A percentile compares a stretch with the other conserved stretches of the same genome.
These are phyloP conservation scores for Malassezia caprae DNA, from an alignment of 1,284 basidiomycete species.

Conservation along the genomic window DNA sequence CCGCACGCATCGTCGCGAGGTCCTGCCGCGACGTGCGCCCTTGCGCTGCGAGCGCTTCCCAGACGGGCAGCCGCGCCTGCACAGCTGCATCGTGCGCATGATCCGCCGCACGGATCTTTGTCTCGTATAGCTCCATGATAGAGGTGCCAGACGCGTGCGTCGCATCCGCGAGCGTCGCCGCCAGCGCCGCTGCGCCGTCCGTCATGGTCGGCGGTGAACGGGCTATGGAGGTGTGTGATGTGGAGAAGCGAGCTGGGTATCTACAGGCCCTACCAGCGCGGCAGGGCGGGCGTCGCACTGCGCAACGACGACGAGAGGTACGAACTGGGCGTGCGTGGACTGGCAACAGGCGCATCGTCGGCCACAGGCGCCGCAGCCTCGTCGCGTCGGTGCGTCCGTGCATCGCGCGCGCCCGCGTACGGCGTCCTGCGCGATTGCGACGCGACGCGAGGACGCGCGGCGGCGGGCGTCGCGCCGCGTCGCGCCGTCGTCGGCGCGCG, in stretches of 20 bases:
- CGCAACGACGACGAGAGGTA: constrained; percentile 10
- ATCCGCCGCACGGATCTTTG: background rate
- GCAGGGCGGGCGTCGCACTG: background rate
- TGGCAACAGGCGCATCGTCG: background rate
- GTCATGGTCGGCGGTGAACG: background rate
- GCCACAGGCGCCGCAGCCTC: background rate
- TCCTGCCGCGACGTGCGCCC: constrained; percentile 5
- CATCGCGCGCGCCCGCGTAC: background rate
- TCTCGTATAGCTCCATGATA: background rate
- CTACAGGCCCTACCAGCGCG: constrained; percentile 1
- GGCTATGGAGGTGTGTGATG: constrained; percentile 5
- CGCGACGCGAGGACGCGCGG: background rate
- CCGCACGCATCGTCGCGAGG: constrained; percentile 12
- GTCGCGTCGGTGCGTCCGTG: background rate
- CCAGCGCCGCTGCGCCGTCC: background rate
- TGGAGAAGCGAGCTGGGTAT: background rate
- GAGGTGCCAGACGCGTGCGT: background rate
- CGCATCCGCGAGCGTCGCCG: constrained; percentile 6
- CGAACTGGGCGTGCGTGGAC: constrained; percentile 12
- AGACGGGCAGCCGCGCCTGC: background rate
- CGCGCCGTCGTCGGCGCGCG: background rate
- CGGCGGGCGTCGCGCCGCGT: background rate
- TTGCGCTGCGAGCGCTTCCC: constrained; percentile 5
- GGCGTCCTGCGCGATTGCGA: constrained; percentile 5
- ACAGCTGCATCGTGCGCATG: background rate